Evolutionary conservation across 2,329 filamentous ascomycete genomes (phyloP).

Genomic region (Stachybotrys echinatus): DNA sequence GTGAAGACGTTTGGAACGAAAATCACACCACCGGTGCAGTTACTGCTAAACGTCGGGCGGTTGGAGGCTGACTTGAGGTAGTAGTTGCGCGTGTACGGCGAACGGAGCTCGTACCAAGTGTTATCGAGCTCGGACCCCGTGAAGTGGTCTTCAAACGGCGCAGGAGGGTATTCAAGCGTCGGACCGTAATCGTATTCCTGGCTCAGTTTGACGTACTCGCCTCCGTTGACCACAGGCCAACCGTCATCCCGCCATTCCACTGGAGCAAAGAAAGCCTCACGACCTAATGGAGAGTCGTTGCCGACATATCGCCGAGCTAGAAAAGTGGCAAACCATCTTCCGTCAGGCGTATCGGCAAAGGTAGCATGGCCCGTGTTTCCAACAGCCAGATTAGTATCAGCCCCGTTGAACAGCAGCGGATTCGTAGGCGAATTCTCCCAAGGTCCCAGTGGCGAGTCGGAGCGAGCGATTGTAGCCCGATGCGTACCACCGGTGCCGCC

Average conservation of each 20-base stretch:
- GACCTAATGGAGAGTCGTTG: slow-evolving; percentile 11
- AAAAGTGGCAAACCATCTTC: slow-evolving; percentile 14
- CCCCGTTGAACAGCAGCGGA: slow-evolving; percentile 21
- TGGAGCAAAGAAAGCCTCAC: slow-evolving; percentile 15
- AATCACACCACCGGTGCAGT: slow-evolving; percentile 15
- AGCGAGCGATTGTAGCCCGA: slow-evolving; percentile 6
- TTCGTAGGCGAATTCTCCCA: slow-evolving; percentile 25
- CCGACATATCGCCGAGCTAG: slow-evolving; percentile 11
- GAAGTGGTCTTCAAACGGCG: slow-evolving; percentile 6
- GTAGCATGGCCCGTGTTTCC: slow-evolving; percentile 14
- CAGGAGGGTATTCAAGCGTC: slow-evolving; percentile 2
- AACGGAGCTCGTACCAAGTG: slow-evolving; percentile 8
- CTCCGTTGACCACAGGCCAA: slow-evolving; percentile 16
- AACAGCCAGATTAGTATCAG: slow-evolving; percentile 10
- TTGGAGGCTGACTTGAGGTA: background rate
- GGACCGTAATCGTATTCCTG: slow-evolving; percentile 6
- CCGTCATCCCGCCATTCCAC: slow-evolving; percentile 14
- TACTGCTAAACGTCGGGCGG: background rate
- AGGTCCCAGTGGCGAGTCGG: slow-evolving; percentile 7
- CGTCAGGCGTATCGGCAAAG: slow-evolving; percentile 13
- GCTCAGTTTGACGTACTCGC: slow-evolving; percentile 7
- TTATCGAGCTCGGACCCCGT: background rate
- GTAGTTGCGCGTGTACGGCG: slow-evolving; percentile 10
- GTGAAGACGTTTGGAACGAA: slow-evolving; percentile 22
- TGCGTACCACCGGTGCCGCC: slow-evolving; percentile 7